Evolutionary conservation across 2,329 filamentous ascomycete species (phyloP), one percentile per base, ranked within the genome.

Genomic region (Onygena corvina): DNA sequence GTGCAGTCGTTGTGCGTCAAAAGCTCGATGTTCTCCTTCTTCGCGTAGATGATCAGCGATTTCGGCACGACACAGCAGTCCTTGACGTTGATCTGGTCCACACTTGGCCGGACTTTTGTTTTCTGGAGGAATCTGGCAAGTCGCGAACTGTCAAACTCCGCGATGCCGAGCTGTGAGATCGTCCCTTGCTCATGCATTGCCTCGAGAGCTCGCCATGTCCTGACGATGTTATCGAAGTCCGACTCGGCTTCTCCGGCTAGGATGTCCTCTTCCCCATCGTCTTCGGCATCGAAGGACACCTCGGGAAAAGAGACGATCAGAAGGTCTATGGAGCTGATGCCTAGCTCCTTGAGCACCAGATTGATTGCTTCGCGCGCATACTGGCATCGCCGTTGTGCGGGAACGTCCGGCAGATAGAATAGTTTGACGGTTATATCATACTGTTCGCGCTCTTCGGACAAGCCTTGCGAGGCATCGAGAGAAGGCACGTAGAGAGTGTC

Each of bases 371-470:
- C 84, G 49, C 76, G 69, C 6, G 85, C 84, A 62, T 94, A 83
- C 49, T 73, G 71, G 56, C 77, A 77, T 52, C 90, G 79, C 55
- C 80, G 70, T 14, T 75, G 73, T 1, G 78, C 69, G 7, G 81
- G 74, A 48, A 86, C 77, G 14, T 77, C 78, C 2, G 87, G 84
- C 23, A 96, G 76, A 67, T 92, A 93, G 72, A 98, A 98, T 18
- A 98, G 70, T 69, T 98, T 98, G 53, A 92, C 83, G 0, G 90
- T 95, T 60, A 95, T 88, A 62, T 95, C 88, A 71, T 98, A 98
- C 57, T 88, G 81, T 52, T 77, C 74, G 21, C 83, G 74, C 57
- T 94, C 88, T 62, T 98, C 92, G 27, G 79, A 74, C 40, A 98
- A 72, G 0, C 84, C 83, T n/a, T n/a, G n/a, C n/a, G n/a, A 3